phyloP scores from a whole-genome alignment of 768 basidiomycete species.

The Rhodosporidiobolus sp. region DNA sequence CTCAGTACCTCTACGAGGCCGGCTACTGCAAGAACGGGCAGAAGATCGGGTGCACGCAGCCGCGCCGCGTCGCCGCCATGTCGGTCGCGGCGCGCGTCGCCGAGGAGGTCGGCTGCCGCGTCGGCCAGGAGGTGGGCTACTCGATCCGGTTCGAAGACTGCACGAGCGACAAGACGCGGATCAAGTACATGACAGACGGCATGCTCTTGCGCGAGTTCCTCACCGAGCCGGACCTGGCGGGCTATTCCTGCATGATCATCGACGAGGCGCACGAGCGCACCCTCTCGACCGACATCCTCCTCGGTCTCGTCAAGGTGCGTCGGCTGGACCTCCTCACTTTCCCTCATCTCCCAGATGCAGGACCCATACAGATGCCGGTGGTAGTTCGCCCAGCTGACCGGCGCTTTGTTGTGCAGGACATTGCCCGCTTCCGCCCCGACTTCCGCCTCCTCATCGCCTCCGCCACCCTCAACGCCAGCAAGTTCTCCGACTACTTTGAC shows the following conservation, averaged over 20 bases:
- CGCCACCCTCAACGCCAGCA: constrained; percentile 95
- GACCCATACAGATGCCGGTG: constrained; percentile 17
- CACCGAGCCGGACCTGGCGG: constrained; percentile 93
- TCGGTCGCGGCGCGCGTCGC: constrained; percentile 98
- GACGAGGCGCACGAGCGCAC: constrained; percentile 99
- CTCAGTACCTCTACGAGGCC: constrained; percentile 96
- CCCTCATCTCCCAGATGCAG: constrained; percentile 31
- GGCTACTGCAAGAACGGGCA: constrained; percentile 83
- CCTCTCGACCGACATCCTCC: constrained; percentile 95
- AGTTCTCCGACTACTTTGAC: constrained; percentile 97
- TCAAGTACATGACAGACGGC: constrained; percentile 99
- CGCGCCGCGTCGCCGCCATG: constrained; percentile 98
- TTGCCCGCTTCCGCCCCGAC: constrained; percentile 92
- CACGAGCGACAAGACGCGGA: constrained; percentile 95
- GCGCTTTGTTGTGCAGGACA: no score
- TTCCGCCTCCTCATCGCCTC: constrained; percentile 88
- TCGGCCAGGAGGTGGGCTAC: constrained; percentile 99
- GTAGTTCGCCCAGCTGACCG: no score
- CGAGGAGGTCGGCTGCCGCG: constrained; percentile 95
- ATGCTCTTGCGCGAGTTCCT: constrained; percentile 96
- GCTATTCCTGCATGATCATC: constrained; percentile 91
- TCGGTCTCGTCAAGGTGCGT: constrained; percentile 96
- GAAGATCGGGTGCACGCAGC: constrained; percentile 95
- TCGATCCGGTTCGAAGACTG: constrained; percentile 99
- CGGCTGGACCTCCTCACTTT: constrained; percentile 26